phyloP scores from a whole-genome alignment of 78 protist genomes.

The Goniomonas avonlea region DNA sequence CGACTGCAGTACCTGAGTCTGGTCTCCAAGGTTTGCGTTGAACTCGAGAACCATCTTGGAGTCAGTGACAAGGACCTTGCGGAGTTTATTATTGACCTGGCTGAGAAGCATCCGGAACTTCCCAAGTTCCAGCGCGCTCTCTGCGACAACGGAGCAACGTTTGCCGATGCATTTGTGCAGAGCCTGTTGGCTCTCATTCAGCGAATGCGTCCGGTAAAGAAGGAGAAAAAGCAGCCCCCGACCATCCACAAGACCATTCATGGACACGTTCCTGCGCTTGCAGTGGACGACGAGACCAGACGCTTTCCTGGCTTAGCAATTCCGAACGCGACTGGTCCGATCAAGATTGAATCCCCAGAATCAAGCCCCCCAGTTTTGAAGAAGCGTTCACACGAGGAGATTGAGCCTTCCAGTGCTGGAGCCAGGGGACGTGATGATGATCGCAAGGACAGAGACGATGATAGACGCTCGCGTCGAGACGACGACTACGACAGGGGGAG shows the following conservation, averaged over 20 bases:
- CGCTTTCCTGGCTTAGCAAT: slow-evolving; percentile 64
- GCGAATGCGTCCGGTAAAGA: slow-evolving; percentile 6
- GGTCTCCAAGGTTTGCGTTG: slow-evolving; percentile 60
- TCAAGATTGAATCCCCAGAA: no score
- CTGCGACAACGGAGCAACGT: slow-evolving; percentile 14
- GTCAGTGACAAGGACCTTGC: slow-evolving; percentile 68
- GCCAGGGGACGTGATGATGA: no score
- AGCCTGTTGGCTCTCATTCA: slow-evolving; percentile 8
- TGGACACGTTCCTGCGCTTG: background rate
- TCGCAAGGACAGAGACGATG: no score
- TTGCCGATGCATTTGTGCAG: background rate
- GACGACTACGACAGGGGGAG: background rate
- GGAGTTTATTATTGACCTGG: slow-evolving; percentile 72
- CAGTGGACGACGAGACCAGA: background rate
- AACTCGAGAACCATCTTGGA: slow-evolving; percentile 77
- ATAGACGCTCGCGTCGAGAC: no score
- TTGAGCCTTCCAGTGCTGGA: no score
- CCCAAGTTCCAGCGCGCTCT: slow-evolving; percentile 18
- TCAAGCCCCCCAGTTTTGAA: no score
- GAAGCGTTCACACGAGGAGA: no score
- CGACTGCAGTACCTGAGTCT: slow-evolving; percentile 57
- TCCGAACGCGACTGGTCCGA: slow-evolving; percentile 39
- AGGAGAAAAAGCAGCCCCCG: background rate
- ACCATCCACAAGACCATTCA: no score
- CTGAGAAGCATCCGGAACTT: slow-evolving; percentile 14